These are phyloP conservation scores for Lobosporangium transversale DNA, from an alignment of 192 early-diverging fungal genomes.

Conservation along the genomic window DNA sequence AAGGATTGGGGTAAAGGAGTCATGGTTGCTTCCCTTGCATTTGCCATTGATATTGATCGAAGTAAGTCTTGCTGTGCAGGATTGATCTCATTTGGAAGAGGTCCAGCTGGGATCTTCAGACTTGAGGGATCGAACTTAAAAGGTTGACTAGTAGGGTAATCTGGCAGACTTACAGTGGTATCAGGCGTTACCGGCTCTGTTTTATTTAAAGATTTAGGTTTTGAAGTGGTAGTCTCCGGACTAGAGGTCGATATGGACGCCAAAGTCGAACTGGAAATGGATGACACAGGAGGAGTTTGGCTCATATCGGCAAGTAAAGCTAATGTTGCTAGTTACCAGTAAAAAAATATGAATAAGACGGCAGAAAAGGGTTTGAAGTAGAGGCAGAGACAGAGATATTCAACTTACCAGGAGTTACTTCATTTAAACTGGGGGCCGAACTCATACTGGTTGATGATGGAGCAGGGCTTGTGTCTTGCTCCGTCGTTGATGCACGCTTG, in stretches of 20 bases:
- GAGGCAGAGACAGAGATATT: no score
- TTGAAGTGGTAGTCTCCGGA: conserved; percentile 1
- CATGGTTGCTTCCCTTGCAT: conserved; percentile 12
- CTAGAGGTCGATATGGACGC: background rate
- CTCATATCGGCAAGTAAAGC: conserved; percentile 27
- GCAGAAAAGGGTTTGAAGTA: no score
- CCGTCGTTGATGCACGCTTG: conserved; percentile 37
- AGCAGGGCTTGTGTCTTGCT: conserved; percentile 16
- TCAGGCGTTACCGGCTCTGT: background rate
- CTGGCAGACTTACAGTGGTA: background rate
- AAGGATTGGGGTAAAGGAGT: conserved; percentile 37
- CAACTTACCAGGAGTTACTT: conserved; percentile 43
- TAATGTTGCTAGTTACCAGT: conserved; percentile 16
- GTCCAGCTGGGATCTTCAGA: conserved; percentile 24
- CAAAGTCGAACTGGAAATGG: background rate
- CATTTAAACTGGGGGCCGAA: conserved; percentile 16
- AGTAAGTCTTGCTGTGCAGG: conserved; percentile 42
- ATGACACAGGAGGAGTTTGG: conserved; percentile 8
- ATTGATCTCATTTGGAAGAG: conserved; percentile 33
- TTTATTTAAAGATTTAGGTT: background rate
- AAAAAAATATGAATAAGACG: background rate
- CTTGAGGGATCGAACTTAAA: conserved; percentile 35
- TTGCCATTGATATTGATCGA: conserved; percentile 44
- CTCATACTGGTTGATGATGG: conserved; percentile 7
- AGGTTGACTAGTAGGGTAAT: conserved; percentile 5